phyloP scores from a whole-genome alignment of 331 rosid species.

The Erythrophleum ivorense region DNA sequence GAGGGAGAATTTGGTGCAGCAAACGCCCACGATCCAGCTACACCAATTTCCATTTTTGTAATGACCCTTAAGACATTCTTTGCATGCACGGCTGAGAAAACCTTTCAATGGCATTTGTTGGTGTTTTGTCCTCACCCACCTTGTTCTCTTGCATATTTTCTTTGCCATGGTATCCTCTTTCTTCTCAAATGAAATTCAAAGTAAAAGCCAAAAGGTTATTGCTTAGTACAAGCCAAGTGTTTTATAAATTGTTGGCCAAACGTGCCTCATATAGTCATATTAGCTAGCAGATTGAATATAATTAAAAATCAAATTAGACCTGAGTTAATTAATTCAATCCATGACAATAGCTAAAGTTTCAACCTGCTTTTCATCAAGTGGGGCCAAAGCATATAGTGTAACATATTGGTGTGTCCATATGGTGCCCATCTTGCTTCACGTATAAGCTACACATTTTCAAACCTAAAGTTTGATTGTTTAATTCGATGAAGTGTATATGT shows the following conservation, averaged over 20 bases:
- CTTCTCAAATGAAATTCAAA: slow-evolving; percentile 42
- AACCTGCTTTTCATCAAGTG: background rate
- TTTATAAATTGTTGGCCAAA: slow-evolving; percentile 24
- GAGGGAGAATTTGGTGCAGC: slow-evolving; percentile 74
- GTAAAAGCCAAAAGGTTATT: slow-evolving; percentile 48
- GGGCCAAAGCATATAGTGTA: background rate
- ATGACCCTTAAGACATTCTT: slow-evolving; percentile 49
- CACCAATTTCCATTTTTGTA: slow-evolving; percentile 42
- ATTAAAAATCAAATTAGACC: slow-evolving; percentile 3
- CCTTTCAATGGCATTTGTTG: slow-evolving; percentile 56
- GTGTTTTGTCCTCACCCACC: slow-evolving; percentile 58
- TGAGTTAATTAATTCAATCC: background rate
- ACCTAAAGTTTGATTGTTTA: slow-evolving; percentile 53
- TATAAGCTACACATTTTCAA: slow-evolving; percentile 48
- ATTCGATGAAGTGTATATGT: slow-evolving; percentile 37
- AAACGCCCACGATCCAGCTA: slow-evolving; percentile 48
- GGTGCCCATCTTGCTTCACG: slow-evolving; percentile 43
- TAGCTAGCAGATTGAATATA: background rate
- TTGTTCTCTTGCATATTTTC: slow-evolving; percentile 55
- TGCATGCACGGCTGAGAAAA: slow-evolving; percentile 61
- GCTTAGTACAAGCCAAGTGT: slow-evolving; percentile 48
- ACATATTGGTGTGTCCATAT: background rate
- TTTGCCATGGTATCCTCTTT: slow-evolving; percentile 25
- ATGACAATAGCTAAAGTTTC: background rate
- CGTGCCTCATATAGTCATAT: background rate